Evolutionary conservation across 2,329 filamentous ascomycete genomes (phyloP).

Genomic region (Colletotrichum orbiculare): DNA sequence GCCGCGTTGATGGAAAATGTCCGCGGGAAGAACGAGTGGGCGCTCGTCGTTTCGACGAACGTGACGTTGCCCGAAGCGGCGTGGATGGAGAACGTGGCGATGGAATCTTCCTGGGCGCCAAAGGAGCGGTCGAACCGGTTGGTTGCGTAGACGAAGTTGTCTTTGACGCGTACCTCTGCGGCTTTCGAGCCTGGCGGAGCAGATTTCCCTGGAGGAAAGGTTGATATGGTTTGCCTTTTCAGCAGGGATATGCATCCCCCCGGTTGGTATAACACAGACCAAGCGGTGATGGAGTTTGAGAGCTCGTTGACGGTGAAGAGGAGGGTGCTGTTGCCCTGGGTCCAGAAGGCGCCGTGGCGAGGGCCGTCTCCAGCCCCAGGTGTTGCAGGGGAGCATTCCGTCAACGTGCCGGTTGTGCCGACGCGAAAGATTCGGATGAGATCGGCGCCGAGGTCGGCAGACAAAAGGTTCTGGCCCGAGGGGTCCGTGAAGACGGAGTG

Average conservation of each 20-base stretch:
- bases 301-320: slow-evolving; percentile 61
- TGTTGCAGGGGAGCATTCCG: slow-evolving; percentile 55
- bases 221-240: slow-evolving; percentile 57
- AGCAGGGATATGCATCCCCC: slow-evolving; percentile 58
- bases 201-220: slow-evolving; percentile 55
- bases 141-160: slow-evolving; percentile 67
- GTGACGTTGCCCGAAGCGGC: slow-evolving; percentile 57
- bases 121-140: slow-evolving; percentile 73
- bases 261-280: slow-evolving; percentile 57
- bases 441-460: slow-evolving; percentile 66
- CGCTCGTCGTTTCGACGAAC: slow-evolving; percentile 65
- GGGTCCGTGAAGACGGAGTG: slow-evolving; percentile 63
- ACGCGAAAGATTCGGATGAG: slow-evolving; percentile 65
- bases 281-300: slow-evolving; percentile 61
- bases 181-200: slow-evolving; percentile 60
- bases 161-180: slow-evolving; percentile 64
- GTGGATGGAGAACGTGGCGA: slow-evolving; percentile 63
- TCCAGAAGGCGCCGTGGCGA: slow-evolving; percentile 64
- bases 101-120: slow-evolving; percentile 63
- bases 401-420: slow-evolving; percentile 56
- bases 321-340: slow-evolving; percentile 41
- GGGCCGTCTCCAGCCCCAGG: slow-evolving; percentile 61
- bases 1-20: slow-evolving; percentile 71
- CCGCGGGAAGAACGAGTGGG: slow-evolving; percentile 69
- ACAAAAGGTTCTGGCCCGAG: slow-evolving; percentile 59